These are phyloP conservation scores for Alternaria viburni DNA, from an alignment of 2,329 filamentous ascomycete species.

Conservation along the genomic window DNA sequence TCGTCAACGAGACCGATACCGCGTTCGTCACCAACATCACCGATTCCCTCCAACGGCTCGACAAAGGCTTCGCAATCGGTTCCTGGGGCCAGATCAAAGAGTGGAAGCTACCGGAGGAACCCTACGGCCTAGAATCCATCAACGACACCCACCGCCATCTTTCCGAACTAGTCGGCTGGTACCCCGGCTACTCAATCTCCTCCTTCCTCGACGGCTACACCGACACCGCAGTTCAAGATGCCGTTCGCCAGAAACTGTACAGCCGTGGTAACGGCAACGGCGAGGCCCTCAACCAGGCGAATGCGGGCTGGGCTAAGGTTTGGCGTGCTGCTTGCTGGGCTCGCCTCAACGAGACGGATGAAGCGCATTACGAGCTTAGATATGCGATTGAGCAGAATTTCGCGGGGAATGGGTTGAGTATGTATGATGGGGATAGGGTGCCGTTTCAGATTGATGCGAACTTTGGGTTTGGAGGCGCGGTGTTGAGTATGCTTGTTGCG, in stretches of 20 bases:
- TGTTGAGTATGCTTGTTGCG: slow-evolving; percentile 61
- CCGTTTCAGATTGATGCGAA: slow-evolving; percentile 68
- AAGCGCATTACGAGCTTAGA: slow-evolving; percentile 57
- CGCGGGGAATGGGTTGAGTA: slow-evolving; percentile 58
- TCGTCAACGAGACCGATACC: slow-evolving; percentile 34
- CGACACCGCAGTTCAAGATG: slow-evolving; percentile 53
- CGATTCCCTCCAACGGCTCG: slow-evolving; percentile 53
- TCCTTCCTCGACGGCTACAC: slow-evolving; percentile 50
- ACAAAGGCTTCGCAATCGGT: slow-evolving; percentile 59
- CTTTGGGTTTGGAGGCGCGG: slow-evolving; percentile 62
- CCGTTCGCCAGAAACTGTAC: slow-evolving; percentile 55
- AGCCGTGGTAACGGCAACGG: slow-evolving; percentile 56
- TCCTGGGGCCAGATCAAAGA: slow-evolving; percentile 56
- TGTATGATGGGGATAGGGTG: slow-evolving; percentile 55
- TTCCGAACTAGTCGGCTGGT: slow-evolving; percentile 64
- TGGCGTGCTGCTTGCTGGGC: slow-evolving; percentile 66
- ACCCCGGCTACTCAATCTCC: slow-evolving; percentile 60
- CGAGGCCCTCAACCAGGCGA: slow-evolving; percentile 49
- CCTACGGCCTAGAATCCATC: slow-evolving; percentile 48
- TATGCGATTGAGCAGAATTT: slow-evolving; percentile 60
- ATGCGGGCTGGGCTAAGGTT: slow-evolving; percentile 65
- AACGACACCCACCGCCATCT: slow-evolving; percentile 61
- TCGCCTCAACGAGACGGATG: slow-evolving; percentile 58
- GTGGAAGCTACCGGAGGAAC: slow-evolving; percentile 54
- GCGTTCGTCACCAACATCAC: slow-evolving; percentile 49